phyloP scores from a whole-genome alignment of 1,139 yeast genomes.

The Candida labiduridarum region DNA sequence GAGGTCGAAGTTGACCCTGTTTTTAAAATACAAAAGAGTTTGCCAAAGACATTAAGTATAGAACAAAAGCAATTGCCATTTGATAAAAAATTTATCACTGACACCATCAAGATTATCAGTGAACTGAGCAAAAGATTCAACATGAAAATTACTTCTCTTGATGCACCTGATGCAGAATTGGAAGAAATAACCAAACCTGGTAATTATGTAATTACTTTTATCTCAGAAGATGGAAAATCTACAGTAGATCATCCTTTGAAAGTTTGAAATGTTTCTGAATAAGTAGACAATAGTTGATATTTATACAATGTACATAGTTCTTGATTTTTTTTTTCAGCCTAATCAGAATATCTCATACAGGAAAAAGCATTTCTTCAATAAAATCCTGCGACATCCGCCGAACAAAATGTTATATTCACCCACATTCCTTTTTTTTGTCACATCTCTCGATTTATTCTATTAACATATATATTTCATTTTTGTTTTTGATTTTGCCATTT shows the following conservation, averaged over 20 bases:
- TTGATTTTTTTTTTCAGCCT: not conserved
- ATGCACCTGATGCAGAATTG: slow-evolving; percentile 17
- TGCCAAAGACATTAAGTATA: slow-evolving; percentile 32
- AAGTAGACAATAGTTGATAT: slow-evolving; percentile 6
- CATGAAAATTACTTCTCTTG: slow-evolving; percentile 14
- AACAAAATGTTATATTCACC: too few relatives aligned
- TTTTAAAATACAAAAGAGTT: slow-evolving; percentile 32
- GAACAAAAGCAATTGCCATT: slow-evolving; percentile 29
- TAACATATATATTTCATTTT: not conserved
- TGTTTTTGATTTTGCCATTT: not conserved
- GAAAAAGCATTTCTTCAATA: not conserved
- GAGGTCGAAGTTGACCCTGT: slow-evolving; percentile 20
- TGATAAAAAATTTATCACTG: slow-evolving; percentile 26
- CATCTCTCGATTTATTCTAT: not conserved
- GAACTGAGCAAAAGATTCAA: slow-evolving; percentile 23
- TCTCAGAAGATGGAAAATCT: slow-evolving; percentile 25
- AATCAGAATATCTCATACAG: too few relatives aligned
- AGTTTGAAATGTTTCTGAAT: slow-evolving; percentile 8
- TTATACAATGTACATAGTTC: slow-evolving; percentile 5
- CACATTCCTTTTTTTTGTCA: not conserved
- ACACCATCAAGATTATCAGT: slow-evolving; percentile 28
- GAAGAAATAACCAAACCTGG: slow-evolving; percentile 31
- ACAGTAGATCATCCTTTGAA: slow-evolving; percentile 11
- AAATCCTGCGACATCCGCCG: too few relatives aligned
- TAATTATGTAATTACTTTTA: slow-evolving; percentile 31